Conservation (phyloP, 2,329 filamentous ascomycete species). For the Hypoxylon sp. region DNA sequence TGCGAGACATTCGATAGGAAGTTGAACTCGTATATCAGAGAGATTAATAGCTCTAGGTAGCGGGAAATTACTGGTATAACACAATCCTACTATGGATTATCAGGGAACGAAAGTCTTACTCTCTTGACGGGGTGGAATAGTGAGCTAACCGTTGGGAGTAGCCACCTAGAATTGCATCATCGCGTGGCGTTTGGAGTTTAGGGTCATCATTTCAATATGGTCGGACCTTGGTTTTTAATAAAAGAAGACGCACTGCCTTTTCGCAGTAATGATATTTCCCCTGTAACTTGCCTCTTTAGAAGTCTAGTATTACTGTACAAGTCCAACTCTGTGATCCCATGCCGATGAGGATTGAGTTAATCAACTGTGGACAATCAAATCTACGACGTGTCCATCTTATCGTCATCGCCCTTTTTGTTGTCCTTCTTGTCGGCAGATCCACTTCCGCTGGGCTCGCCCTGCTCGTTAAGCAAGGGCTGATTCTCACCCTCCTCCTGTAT, state of each 20-base stretch:
- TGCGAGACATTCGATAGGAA: slow-evolving; percentile 96
- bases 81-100: slow-evolving; percentile 10
- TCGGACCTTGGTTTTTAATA: slow-evolving; percentile 25
- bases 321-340: slow-evolving; percentile 46
- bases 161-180: slow-evolving; percentile 37
- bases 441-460: slow-evolving; percentile 76
- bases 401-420: slow-evolving; percentile 70
- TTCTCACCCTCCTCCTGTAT: slow-evolving; percentile 86
- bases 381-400: slow-evolving; percentile 91
- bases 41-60: slow-evolving; percentile 73
- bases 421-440: slow-evolving; percentile 64
- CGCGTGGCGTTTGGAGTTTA: slow-evolving; percentile 48
- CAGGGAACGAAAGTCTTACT: slow-evolving; percentile 4
- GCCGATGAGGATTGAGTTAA: slow-evolving; percentile 26
- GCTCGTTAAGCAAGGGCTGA: slow-evolving; percentile 74
- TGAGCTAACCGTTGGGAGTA: slow-evolving; percentile 7
- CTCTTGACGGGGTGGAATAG: slow-evolving; percentile 12
- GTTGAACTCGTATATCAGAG: slow-evolving; percentile 83
- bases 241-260: slow-evolving; percentile 16
- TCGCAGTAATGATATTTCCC: slow-evolving; percentile 33
- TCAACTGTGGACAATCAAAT: slow-evolving; percentile 14
- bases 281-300: slow-evolving; percentile 37
- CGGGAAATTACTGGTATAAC: slow-evolving; percentile 45
- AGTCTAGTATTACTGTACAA: slow-evolving; percentile 53
- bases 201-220: slow-evolving; percentile 19